These are phyloP conservation scores for Straminergon stramineum DNA, from an alignment of 225 moss, liverwort and hornwort species.

Conservation along the genomic window DNA sequence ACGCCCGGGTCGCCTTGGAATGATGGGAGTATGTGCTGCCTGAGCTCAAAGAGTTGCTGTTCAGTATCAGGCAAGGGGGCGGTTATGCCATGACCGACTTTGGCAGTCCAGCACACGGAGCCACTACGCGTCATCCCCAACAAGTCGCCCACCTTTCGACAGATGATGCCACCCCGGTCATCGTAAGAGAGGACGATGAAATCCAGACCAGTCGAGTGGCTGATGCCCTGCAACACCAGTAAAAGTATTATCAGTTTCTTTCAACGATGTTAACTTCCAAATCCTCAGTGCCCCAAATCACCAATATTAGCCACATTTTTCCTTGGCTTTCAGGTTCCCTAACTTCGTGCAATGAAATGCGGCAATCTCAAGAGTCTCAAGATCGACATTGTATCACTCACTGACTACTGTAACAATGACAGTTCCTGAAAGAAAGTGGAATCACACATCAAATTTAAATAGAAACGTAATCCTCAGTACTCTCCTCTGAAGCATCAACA, in stretches of 20 bases:
- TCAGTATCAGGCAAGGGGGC: constrained; percentile 59
- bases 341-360: not conserved
- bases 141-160: constrained; percentile 69
- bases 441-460: not conserved
- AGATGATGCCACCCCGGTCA: constrained; percentile 64
- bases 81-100: constrained; percentile 35
- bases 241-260: not conserved
- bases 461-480: not conserved
- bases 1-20: not conserved
- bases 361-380: not conserved
- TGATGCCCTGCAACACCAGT: constrained; percentile 53
- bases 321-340: not conserved
- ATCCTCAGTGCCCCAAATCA: not conserved
- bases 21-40: constrained; percentile 41
- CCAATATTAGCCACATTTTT: too few species aligned
- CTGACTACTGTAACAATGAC: not conserved
- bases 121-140: constrained; percentile 54
- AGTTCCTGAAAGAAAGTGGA: not conserved
- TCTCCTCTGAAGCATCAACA: not conserved
- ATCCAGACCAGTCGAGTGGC: constrained; percentile 48
- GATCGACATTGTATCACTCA: not conserved
- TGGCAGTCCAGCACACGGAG: constrained; percentile 77
- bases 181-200: constrained; percentile 78
- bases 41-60: constrained; percentile 37
- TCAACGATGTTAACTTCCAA: not conserved